phyloP scores from a whole-genome alignment of 176 grass and related monocot species.

The Eragrostis curvula region DNA sequence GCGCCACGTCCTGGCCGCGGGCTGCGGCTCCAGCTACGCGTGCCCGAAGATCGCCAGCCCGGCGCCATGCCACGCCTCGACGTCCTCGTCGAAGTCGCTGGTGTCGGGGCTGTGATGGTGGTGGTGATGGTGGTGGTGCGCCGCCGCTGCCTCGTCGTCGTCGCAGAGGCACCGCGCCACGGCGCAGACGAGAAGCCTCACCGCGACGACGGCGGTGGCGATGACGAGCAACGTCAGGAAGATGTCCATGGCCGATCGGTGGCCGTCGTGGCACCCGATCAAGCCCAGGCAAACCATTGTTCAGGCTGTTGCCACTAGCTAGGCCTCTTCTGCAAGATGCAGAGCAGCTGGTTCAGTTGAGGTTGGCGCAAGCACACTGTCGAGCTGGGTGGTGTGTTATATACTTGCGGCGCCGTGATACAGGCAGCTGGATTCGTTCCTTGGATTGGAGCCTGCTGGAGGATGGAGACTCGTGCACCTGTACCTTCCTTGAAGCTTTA shows the following conservation, averaged over 20 bases:
- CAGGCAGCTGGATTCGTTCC: slow-evolving; percentile 31
- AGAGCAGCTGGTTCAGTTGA: not conserved
- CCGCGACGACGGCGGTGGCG: slow-evolving; percentile 29
- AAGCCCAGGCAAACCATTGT: slow-evolving; percentile 48
- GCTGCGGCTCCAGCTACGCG: not conserved
- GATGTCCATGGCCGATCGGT: not conserved
- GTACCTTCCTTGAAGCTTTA: slow-evolving; percentile 51
- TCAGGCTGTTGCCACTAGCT: too few species aligned
- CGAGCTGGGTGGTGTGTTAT: not conserved
- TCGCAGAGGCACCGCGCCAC: slow-evolving; percentile 37
- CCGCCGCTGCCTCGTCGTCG: not conserved
- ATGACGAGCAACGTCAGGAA: not conserved
- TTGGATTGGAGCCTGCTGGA: slow-evolving; percentile 31
- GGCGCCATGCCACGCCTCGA: slow-evolving; percentile 30
- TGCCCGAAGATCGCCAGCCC: slow-evolving; percentile 27
- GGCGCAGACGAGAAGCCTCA: slow-evolving; percentile 41
- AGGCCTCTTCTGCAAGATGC: not conserved
- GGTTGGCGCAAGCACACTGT: not conserved
- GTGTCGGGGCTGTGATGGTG: not conserved
- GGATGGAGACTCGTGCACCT: slow-evolving; percentile 17
- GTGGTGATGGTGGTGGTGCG: slow-evolving; percentile 29
- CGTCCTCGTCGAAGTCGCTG: slow-evolving; percentile 41
- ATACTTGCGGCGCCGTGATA: not conserved
- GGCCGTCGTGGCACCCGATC: not conserved
- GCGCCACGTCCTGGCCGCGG: not conserved